Evolutionary conservation across 345 rosid species (phyloP).

Genomic region (Salix suchowensis): DNA sequence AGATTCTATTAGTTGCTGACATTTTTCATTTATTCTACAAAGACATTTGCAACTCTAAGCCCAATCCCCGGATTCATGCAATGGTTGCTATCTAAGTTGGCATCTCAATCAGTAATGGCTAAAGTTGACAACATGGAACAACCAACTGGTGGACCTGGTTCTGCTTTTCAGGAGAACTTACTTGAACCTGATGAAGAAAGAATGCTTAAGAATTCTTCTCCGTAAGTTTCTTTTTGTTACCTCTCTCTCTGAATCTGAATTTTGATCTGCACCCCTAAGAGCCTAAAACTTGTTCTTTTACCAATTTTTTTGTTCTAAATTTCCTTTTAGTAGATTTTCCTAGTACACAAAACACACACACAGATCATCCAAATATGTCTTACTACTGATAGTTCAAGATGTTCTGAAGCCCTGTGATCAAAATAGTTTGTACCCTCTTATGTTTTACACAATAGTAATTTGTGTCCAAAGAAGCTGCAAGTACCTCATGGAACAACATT

Average conservation of each 20-base stretch:
- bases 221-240: conserved; percentile 26
- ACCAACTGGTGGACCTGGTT: conserved; percentile 37
- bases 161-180: conserved; percentile 61
- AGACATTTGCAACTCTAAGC: conserved; percentile 92
- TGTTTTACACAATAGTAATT: neutral
- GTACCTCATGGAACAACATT: neutral
- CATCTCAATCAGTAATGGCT: conserved; percentile 65
- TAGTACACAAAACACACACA: neutral
- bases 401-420: neutral
- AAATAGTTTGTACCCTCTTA: neutral
- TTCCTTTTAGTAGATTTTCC: neutral
- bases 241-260: neutral
- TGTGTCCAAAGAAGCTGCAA: neutral
- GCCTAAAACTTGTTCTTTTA: neutral
- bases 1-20: neutral
- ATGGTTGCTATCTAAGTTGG: conserved; percentile 82
- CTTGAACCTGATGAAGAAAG: conserved; percentile 84
- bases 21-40: conserved; percentile 8
- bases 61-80: conserved; percentile 90
- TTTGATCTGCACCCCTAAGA: neutral
- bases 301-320: neutral
- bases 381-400: neutral
- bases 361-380: neutral
- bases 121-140: conserved; percentile 33
- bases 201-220: conserved; percentile 49